phyloP scores from a whole-genome alignment of 306 rosid genomes.

The Macrotyloma uniflorum region DNA sequence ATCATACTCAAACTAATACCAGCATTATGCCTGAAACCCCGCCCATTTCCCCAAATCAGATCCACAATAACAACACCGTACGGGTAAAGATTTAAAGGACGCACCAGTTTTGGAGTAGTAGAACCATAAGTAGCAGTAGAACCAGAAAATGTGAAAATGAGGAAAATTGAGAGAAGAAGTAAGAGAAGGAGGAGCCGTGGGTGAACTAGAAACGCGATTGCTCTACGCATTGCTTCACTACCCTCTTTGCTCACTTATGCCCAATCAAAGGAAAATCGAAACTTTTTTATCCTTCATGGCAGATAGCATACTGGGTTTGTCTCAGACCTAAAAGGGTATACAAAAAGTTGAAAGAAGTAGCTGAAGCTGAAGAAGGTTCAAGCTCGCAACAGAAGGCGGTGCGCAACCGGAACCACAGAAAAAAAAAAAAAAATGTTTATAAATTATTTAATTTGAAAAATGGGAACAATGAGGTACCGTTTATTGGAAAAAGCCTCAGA shows the following conservation, averaged over 20 bases:
- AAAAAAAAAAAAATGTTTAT: background rate
- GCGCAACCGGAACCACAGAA: background rate
- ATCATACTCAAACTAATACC: background rate
- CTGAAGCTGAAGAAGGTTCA: constrained; percentile 1
- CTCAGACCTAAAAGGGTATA: background rate
- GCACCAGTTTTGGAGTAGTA: constrained; percentile 23
- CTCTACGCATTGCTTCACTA: constrained; percentile 55
- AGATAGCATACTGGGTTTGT: constrained; percentile 26
- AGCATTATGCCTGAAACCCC: background rate
- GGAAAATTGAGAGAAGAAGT: constrained; percentile 50
- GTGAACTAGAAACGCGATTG: constrained; percentile 56
- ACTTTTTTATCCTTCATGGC: constrained; percentile 19
- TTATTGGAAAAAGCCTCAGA: background rate
- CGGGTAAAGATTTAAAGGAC: background rate
- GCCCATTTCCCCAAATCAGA: constrained; percentile 32
- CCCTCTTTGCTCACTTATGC: background rate
- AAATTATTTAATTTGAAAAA: background rate
- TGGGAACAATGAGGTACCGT: background rate
- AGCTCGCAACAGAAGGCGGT: background rate
- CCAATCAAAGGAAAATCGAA: constrained; percentile 31
- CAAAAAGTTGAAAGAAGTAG: background rate
- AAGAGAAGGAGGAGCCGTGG: constrained; percentile 60
- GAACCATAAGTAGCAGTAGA: background rate
- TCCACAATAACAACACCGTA: background rate
- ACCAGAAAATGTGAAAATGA: constrained; percentile 52